phyloP scores from a whole-genome alignment of 352 stramenopile species.

The Phytophthora tentaculata region DNA sequence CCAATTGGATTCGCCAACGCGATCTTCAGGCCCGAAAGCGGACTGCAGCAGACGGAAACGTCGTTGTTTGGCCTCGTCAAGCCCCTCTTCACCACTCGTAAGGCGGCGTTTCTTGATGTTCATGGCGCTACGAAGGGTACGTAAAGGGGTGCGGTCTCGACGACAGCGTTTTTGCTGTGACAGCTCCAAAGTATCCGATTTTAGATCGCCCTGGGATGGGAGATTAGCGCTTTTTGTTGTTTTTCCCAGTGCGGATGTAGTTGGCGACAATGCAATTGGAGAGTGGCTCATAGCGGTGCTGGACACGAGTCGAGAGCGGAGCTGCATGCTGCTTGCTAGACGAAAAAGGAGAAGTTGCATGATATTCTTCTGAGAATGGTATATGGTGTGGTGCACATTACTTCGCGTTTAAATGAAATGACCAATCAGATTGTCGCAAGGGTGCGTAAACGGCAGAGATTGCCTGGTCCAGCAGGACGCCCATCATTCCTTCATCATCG shows the following conservation, averaged over 20 bases:
- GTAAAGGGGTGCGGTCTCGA: constrained; percentile 15
- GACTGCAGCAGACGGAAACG: constrained; percentile 51
- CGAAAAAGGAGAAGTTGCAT: constrained; percentile 2
- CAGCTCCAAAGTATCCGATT: not conserved
- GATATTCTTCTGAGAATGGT: constrained; percentile 14
- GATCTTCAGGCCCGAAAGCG: constrained; percentile 63
- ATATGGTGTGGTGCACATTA: constrained; percentile 9
- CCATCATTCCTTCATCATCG: constrained; percentile 25
- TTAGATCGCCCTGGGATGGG: not conserved
- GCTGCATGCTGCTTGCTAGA: constrained; percentile 27
- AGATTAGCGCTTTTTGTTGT: too few relatives aligned
- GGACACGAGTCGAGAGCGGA: constrained; percentile 18
- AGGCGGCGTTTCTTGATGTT: constrained; percentile 26
- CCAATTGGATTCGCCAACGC: constrained; percentile 82
- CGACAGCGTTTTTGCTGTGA: constrained; percentile 9
- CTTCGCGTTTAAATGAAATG: not conserved
- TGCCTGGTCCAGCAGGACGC: constrained; percentile 8
- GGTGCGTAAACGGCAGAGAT: not conserved
- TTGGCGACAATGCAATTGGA: not conserved
- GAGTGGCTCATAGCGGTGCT: not conserved
- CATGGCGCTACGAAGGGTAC: constrained; percentile 4
- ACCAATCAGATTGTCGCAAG: not conserved
- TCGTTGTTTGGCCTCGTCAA: constrained; percentile 27
- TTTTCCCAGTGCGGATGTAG: not conserved
- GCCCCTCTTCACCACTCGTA: constrained; percentile 9